These are phyloP conservation scores for Trichophyton benhamiae DNA, from an alignment of 2,329 filamentous ascomycete species.

Conservation along the genomic window DNA sequence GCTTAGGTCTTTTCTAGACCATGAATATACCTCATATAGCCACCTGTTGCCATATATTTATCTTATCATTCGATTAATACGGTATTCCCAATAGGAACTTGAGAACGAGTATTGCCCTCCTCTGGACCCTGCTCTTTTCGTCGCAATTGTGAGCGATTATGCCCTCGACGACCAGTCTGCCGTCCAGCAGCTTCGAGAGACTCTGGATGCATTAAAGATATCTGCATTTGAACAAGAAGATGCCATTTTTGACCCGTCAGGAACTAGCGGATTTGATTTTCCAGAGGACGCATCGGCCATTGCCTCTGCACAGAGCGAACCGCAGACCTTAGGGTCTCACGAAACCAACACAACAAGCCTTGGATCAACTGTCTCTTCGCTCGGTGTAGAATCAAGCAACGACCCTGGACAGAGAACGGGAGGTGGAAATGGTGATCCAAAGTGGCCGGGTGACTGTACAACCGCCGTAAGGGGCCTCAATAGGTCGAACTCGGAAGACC, in stretches of 20 bases:
- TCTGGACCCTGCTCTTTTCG: slow-evolving; percentile 64
- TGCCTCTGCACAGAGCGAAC: slow-evolving; percentile 20
- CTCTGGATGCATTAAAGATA: slow-evolving; percentile 54
- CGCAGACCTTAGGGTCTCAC: slow-evolving; percentile 29
- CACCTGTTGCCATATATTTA: background rate
- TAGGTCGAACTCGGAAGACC: slow-evolving; percentile 47
- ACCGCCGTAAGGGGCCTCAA: slow-evolving; percentile 18
- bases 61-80: background rate
- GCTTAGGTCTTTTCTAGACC: background rate
- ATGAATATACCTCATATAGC: background rate
- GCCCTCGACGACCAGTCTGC: slow-evolving; percentile 44
- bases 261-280: slow-evolving; percentile 40
- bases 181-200: slow-evolving; percentile 43
- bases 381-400: slow-evolving; percentile 20
- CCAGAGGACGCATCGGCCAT: slow-evolving; percentile 19
- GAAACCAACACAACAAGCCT: slow-evolving; percentile 41
- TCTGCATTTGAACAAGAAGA: slow-evolving; percentile 54
- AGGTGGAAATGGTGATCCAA: slow-evolving; percentile 6
- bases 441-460: slow-evolving; percentile 11
- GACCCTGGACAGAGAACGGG: background rate
- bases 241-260: slow-evolving; percentile 62
- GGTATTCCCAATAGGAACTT: slow-evolving; percentile 22
- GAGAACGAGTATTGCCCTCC: slow-evolving; percentile 61
- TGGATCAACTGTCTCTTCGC: slow-evolving; percentile 34
- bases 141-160: slow-evolving; percentile 64